These are phyloP conservation scores for Microstroma glucosiphilum DNA, from an alignment of 1,284 basidiomycete genomes.

Conservation along the genomic window DNA sequence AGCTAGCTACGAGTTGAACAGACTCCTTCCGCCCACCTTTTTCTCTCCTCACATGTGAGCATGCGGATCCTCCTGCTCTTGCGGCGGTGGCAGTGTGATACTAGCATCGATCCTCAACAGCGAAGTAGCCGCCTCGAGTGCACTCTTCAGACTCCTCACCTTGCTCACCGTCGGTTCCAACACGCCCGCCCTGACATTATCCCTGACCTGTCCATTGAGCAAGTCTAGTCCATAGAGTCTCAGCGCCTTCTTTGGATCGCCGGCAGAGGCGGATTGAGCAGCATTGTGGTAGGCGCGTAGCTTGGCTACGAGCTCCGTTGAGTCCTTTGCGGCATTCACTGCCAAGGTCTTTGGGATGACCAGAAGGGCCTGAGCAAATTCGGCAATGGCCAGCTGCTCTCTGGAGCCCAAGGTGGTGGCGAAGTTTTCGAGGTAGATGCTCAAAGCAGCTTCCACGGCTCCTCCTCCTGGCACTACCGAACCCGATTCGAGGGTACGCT, in stretches of 20 bases:
- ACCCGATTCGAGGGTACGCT: conserved; percentile 93
- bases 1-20: neutral
- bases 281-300: conserved; percentile 94
- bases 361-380: conserved; percentile 87
- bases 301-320: conserved; percentile 94
- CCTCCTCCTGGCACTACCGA: conserved; percentile 94
- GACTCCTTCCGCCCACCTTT: neutral
- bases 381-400: conserved; percentile 96
- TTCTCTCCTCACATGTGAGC: conserved; percentile 41
- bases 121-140: conserved; percentile 92
- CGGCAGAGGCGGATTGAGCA: conserved; percentile 76
- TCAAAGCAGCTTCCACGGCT: conserved; percentile 91
- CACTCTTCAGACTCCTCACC: conserved; percentile 90
- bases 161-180: conserved; percentile 96
- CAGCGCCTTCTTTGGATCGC: conserved; percentile 89
- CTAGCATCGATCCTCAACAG: conserved; percentile 88
- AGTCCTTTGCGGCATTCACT: conserved; percentile 97
- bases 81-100: conserved; percentile 42
- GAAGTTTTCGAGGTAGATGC: conserved; percentile 98
- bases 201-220: conserved; percentile 85
- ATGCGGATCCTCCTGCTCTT: conserved; percentile 46
- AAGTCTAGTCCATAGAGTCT: conserved; percentile 93
- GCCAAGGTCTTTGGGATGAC: conserved; percentile 76
- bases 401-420: conserved; percentile 88
- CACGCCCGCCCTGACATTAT: conserved; percentile 88